Conservation (phyloP, 345 rosid genomes). For the Lagerstroemia speciosa region DNA sequence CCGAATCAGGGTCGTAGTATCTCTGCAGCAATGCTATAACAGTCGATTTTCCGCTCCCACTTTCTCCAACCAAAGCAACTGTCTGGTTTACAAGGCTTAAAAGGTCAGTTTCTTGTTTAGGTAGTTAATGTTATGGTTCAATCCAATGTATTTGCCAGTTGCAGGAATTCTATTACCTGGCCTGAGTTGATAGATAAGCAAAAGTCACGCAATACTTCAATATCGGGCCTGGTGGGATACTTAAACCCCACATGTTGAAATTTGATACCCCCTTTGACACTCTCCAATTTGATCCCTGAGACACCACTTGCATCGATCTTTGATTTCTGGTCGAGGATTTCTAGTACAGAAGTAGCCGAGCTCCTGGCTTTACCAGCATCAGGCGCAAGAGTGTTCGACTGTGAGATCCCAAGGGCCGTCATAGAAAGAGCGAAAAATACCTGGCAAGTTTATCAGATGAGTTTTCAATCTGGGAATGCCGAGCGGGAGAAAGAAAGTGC, state of each 20-base stretch:
- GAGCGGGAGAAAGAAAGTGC: background rate
- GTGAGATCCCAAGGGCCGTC: slow-evolving; percentile 27
- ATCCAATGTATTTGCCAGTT: background rate
- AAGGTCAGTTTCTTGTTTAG: background rate
- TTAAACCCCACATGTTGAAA: slow-evolving; percentile 22
- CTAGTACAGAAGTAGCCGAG: slow-evolving; percentile 27
- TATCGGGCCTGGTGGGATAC: slow-evolving; percentile 32
- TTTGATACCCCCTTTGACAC: slow-evolving; percentile 24
- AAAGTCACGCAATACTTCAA: slow-evolving; percentile 21
- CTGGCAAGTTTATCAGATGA: slow-evolving; percentile 11
- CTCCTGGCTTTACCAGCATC: slow-evolving; percentile 20
- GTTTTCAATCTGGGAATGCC: background rate
- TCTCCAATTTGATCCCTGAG: slow-evolving; percentile 13
- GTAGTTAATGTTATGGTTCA: background rate
- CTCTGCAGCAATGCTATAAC: slow-evolving; percentile 27
- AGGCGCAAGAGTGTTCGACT: slow-evolving; percentile 21
- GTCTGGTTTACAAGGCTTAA: slow-evolving; percentile 13
- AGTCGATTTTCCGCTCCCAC: slow-evolving; percentile 36
- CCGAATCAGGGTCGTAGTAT: slow-evolving; percentile 33
- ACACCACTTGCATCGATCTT: slow-evolving; percentile 20
- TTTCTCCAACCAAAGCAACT: slow-evolving; percentile 38
- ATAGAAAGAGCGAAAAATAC: slow-evolving; percentile 26
- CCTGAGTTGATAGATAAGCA: slow-evolving; percentile 27
- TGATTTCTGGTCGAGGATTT: slow-evolving; percentile 20
- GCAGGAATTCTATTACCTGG: slow-evolving; percentile 16